These are phyloP conservation scores for Komagataea norvegica DNA, from an alignment of 1,139 yeast species.

Conservation along the genomic window DNA sequence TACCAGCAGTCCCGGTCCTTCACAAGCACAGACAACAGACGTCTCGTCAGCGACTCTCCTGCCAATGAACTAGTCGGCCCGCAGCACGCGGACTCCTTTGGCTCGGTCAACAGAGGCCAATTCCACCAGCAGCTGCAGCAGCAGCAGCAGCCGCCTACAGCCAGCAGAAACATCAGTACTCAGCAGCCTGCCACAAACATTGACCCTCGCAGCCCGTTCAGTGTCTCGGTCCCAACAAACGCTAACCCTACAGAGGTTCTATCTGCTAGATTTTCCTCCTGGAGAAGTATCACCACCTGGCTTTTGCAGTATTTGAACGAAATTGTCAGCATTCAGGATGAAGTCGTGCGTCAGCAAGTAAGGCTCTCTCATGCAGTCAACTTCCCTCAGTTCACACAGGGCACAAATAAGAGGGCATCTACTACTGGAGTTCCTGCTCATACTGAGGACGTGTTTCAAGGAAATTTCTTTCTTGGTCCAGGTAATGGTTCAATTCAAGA, in stretches of 20 bases:
- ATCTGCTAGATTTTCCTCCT: constrained; percentile 77
- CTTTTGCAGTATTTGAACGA: constrained; percentile 72
- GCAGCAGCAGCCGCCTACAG: constrained; percentile 4
- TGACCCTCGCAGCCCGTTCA: constrained; percentile 40
- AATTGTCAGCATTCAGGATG: constrained; percentile 82
- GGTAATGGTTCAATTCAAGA: constrained; percentile 85
- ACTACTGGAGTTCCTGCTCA: no score
- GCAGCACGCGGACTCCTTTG: no score
- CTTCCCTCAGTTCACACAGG: constrained; percentile 40
- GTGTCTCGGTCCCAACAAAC: constrained; percentile 44
- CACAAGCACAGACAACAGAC: constrained; percentile 26
- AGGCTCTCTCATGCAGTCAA: constrained; percentile 76
- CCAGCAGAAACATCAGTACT: constrained; percentile 5
- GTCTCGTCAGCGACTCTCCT: constrained; percentile 16
- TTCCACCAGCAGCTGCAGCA: no score
- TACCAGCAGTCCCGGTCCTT: constrained; percentile 34
- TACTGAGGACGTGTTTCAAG: constrained; percentile 27
- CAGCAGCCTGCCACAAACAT: neutral
- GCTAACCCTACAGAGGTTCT: constrained; percentile 82
- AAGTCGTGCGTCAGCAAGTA: constrained; percentile 75
- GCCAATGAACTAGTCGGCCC: constrained; percentile 1
- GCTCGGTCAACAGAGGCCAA: no score
- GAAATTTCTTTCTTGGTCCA: constrained; percentile 46
- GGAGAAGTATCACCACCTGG: constrained; percentile 78
- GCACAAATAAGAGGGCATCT: constrained; percentile 3